Base-by-base conservation (phyloP, 257 asterid genomes). In the Paraleonurus japonicus region DNA sequence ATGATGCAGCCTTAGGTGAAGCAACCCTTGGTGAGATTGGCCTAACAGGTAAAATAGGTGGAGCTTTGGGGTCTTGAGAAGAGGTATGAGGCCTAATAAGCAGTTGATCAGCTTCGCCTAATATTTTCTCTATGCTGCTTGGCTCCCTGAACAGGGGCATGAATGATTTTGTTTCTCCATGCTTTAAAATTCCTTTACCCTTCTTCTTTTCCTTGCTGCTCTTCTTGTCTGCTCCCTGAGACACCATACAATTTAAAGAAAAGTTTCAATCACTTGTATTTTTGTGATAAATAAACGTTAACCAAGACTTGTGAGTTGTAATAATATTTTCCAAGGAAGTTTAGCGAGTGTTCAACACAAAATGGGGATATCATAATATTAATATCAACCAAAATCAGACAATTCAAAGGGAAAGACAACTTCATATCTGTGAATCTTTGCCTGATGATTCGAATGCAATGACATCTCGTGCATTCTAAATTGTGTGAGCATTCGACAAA, bases 51-150 rank as follows among this genome's bases (percentile, higher is more conserved):
- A 82, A 55, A 74, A 81, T n/a, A 37, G 86, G 82, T 70, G 93
- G 76, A n/a, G 79, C 30, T 26, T 72, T 87, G 16, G 89, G 84
- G 22, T 67, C 72, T 61, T 84, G 86, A 7, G 85, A 75, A 66
- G 88, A 16, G 2, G 85, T 6, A 17, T 82, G 79, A 65, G 88
- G 85, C 83, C 89, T 80, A 28, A 82, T 80, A 54, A 86, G 84
- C 11, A 89, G 84, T 24, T 92, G 84, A 83, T 92, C 98, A 1
- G 86, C 95, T 87, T 95, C 99, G 26, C 96, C 96, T 70, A 95
- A 79, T 78, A 95, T 95, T 73, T 95, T 83, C 75, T 92, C 99
- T 62, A 95, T 89, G 87, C 99, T 95, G 79, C 98, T 95, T 3
- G 99, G 99, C 83, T 78, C 87, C 82, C 88, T 79, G 80, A 95